Percentiles rank a stretch among this genome's conserved stretches.
phyloP scores from a whole-genome alignment of 2,329 filamentous ascomycete species.

The Trichoderma semiorbis region DNA sequence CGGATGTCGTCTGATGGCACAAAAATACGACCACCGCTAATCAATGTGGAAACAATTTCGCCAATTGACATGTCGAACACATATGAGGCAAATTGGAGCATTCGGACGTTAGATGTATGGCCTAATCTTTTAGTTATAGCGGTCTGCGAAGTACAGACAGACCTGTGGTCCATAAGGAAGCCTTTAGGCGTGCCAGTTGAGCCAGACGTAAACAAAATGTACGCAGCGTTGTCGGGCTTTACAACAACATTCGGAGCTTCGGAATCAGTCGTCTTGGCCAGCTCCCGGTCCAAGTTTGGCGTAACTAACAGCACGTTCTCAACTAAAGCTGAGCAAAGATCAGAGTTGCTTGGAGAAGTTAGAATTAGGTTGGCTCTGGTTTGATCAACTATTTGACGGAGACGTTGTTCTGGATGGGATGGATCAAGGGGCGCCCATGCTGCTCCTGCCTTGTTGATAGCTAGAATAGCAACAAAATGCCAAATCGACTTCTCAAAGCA shows the following conservation, averaged over 20 bases:
- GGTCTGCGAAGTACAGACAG: background rate
- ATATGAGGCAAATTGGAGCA: conserved; percentile 8
- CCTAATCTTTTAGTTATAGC: background rate
- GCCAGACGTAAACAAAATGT: conserved; percentile 11
- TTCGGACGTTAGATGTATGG: background rate
- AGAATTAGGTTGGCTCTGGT: conserved; percentile 9
- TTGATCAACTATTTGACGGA: conserved; percentile 6
- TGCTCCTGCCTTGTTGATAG: conserved; percentile 21
- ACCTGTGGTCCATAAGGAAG: background rate
- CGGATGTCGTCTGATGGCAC: conserved; percentile 3
- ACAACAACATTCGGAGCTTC: background rate
- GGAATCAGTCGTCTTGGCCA: background rate
- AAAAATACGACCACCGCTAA: background rate
- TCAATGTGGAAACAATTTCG: background rate
- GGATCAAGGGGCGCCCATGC: conserved; percentile 21
- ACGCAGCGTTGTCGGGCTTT: background rate
- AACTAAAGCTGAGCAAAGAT: conserved; percentile 22
- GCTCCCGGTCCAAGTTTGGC: background rate
- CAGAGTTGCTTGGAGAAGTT: conserved; percentile 8
- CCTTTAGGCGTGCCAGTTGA: conserved; percentile 10
- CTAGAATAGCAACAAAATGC: conserved; percentile 9
- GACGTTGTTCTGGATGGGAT: conserved; percentile 16
- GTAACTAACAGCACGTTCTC: conserved; percentile 14
- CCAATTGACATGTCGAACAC: conserved; percentile 17
- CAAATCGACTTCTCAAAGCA: conserved; percentile 13